Base-by-base conservation (phyloP, 352 stramenopile species). In the Achlya hypogyna region DNA sequence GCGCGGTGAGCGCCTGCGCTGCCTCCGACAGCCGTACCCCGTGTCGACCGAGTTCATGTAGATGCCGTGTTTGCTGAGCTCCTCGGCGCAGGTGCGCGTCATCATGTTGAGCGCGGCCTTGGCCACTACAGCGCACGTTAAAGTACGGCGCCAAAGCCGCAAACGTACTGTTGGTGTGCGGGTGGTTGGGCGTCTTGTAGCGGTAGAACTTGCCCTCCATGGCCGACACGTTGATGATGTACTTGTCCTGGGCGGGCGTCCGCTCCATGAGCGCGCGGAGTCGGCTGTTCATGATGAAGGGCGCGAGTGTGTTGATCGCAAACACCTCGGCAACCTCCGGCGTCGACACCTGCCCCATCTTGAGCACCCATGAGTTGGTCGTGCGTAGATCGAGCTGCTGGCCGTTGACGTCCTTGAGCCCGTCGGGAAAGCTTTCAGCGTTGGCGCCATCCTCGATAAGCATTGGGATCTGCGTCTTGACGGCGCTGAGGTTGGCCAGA, bases 41-140 rank as follows among this genome's bases (percentile, higher is more conserved):
- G 96, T 99, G 78, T 99, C 96, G n/a, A 99, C 93, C 42, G 87
- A 95, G 71, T 97, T 99, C 96, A 99, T 99, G 72, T 89, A 99
- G 65, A 99, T 98, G 62, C 82, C 73, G 10, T 88, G 83, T 72
- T 96, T 97, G 54, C 88, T 95, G 73, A 98, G 74, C 74, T 98
- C 94, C 71, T 98, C 90, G 0, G 93, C 89, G 31, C 88, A 98
- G 6, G 96, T 99, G 18, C 94, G 80, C n/a, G 95, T 98, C 75
- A 99, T 96, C 96, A 99, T 99, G 76, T 99, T 99, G 60, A 98
- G 82, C 35, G 95, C 95, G 3, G 95, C 94, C 78, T 99, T 99
- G 28, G 96, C 96, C 92, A 98, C 88, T 94, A 89, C 62, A 96
- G 93, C 65, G 92, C 12, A n/a, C n/a, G n/a, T n/a, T 47, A 43